Conservation (phyloP, 78 protist genomes). For the Paulinella micropora region DNA sequence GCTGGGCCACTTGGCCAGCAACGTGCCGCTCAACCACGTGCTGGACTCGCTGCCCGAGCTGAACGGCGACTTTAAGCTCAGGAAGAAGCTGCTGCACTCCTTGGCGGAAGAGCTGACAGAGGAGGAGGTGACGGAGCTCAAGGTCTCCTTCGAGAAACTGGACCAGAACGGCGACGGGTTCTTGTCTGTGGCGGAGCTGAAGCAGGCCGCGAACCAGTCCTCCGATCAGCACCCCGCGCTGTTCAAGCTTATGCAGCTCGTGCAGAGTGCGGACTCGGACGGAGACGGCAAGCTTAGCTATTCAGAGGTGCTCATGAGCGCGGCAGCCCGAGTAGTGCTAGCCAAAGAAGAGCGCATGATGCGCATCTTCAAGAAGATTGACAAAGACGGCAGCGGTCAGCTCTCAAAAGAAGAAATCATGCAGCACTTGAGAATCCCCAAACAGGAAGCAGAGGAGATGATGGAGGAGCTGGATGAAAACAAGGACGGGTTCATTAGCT, state of each 20-base stretch:
- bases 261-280: background rate
- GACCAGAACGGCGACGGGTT: background rate
- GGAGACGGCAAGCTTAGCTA: slow-evolving; percentile 1
- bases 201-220: background rate
- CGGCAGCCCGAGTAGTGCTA: background rate
- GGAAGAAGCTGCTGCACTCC: no score
- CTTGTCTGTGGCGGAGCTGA: background rate
- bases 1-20: background rate
- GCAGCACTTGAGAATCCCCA: background rate
- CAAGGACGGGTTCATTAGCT: no score
- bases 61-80: no score
- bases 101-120: background rate
- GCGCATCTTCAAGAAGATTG: background rate
- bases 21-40: no score
- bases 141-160: background rate
- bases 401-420: background rate
- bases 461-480: no score
- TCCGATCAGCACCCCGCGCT: background rate
- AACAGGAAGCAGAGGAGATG: background rate
- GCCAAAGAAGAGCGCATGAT: background rate
- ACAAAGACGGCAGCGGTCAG: background rate
- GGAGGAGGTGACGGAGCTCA: background rate
- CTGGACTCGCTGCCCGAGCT: no score
- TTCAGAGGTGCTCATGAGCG: background rate
- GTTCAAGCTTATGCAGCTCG: background rate